Evolutionary conservation across 306 rosid species (phyloP), one percentile per base, ranked within the genome.

Genomic region (Cucumis melo): DNA sequence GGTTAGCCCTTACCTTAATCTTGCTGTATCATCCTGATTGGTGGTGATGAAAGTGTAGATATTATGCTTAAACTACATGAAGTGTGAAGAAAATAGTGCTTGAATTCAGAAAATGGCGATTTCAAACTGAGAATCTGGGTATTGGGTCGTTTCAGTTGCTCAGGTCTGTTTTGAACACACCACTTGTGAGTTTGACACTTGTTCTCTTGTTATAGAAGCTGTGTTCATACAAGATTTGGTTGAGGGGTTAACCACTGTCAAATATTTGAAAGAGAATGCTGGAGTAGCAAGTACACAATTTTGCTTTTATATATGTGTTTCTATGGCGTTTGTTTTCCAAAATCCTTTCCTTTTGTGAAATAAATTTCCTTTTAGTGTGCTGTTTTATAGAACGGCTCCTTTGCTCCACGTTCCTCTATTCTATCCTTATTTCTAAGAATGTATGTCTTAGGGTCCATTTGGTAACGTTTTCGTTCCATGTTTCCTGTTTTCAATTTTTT

Each of bases 1-100:
- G 94, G 86, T 72, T 93, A 93, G 91, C 82, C 83, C 3, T n/a
- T 12, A 55, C 15, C 7, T 36, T 42, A 42, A 70, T 44, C 5
- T 36, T 23, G 34, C 63, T 23, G 63, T 58, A 27, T 60, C 42
- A 61, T 32, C 67, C 21, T 14, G 29, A n/a, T 8, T 66, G 41
- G 17, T 51, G 9, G 19, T 41, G 15, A 24, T 51, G 2, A 3
- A 27, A 71, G 23, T 71, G 59, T 48, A 71, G 58, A 71, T 27
- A 24, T 71, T 27, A 24, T 71, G 76, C 10, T 21, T 15, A 71
- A 44, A 29, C 48, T 42, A 42, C 53, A 20, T 21, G 75, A 68
- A 46, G 57, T 68, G 32, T 67, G 55, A 21, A 70, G 56, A 3
- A 42, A 68, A 42, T 29, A 41, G 6, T 8, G 24, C 48, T 65